These are phyloP conservation scores for Isatis lusitanica DNA, from an alignment of 441 rosid species.

Conservation along the genomic window DNA sequence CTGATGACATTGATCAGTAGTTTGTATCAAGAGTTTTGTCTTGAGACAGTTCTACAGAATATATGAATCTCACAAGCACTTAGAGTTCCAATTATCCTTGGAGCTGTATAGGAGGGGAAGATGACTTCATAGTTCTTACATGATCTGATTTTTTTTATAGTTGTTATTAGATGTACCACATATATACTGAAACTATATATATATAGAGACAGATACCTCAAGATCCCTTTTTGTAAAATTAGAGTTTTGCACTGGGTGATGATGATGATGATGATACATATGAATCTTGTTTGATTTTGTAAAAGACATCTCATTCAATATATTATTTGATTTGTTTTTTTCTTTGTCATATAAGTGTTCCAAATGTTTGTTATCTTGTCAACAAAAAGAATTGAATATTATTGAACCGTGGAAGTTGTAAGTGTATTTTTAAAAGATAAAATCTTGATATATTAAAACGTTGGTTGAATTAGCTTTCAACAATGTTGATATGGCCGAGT, in stretches of 20 bases:
- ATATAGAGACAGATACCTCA: constrained; percentile 25
- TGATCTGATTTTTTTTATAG: constrained; percentile 22
- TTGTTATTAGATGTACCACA: constrained; percentile 25
- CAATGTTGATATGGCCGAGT: constrained; percentile 92
- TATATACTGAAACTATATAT: constrained; percentile 17
- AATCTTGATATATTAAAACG: too few relatives aligned
- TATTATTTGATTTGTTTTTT: constrained; percentile 22
- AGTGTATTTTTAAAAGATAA: too few relatives aligned
- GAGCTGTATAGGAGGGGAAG: constrained; percentile 28
- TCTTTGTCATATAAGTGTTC: neutral
- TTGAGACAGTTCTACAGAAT: constrained; percentile 17
- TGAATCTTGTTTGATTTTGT: constrained; percentile 26
- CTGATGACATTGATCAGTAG: constrained; percentile 43
- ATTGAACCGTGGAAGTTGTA: constrained; percentile 34
- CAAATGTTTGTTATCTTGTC: neutral
- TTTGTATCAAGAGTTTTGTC: neutral
- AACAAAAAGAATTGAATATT: constrained; percentile 34
- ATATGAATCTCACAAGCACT: constrained; percentile 30
- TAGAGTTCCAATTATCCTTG: constrained; percentile 21
- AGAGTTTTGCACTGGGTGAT: neutral
- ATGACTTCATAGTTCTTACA: constrained; percentile 34
- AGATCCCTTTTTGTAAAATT: constrained; percentile 25
- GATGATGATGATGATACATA: constrained; percentile 8
- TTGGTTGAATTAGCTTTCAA: too few relatives aligned
- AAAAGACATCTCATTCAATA: constrained; percentile 27